Evolutionary conservation across 2,329 filamentous ascomycete species (phyloP), one percentile per base, ranked within the genome.

Genomic region (Trichoderma oligosporum): DNA sequence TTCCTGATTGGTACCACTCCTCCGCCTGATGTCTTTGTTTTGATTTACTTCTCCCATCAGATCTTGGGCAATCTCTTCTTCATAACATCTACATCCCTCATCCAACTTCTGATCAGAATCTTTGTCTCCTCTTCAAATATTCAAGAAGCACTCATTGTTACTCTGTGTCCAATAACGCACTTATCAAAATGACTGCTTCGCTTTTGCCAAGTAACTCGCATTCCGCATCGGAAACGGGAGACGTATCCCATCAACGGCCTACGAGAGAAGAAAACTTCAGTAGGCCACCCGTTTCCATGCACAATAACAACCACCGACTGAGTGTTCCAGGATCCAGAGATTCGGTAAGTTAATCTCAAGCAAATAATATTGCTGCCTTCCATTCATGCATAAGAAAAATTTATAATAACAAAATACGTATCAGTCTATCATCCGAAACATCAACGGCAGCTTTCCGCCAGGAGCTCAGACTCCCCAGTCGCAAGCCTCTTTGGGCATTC

Each of bases 361-460:
- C 4, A 39, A 35, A 54, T n/a, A 2, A 27, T 8, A 6, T 27
- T 35, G 4, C 8, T 55, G 8, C 5, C 24, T 20, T 11, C 16
- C 29, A 11, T 20, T 18, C 20, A 12, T 11, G 14, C 16, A 16
- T 16, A 29, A 42, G 48, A 48, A 47, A 24, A 12, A 3, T n/a
- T n/a, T 22, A 16, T 16, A 29, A 42, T 56, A 48, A 47, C 35
- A 12, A 3, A 4, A 16, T 12, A 2, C 1, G 2, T 6, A 9
- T 0, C n/a, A 74, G 72, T 74, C 72, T 1, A 59, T 73, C 1
- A 68, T 68, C 18, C 64, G 67, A 18, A 67, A 64, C 2, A 70
- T 71, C 58, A 68, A 69, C 12, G 66, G 65, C 4, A 66, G 64
- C 47, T 63, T 73, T 7, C 67, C 65, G 0, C 67, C 68, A 0